phyloP scores from a whole-genome alignment of 2,329 filamentous ascomycete genomes.

The Hymenoscyphus salicellus region DNA sequence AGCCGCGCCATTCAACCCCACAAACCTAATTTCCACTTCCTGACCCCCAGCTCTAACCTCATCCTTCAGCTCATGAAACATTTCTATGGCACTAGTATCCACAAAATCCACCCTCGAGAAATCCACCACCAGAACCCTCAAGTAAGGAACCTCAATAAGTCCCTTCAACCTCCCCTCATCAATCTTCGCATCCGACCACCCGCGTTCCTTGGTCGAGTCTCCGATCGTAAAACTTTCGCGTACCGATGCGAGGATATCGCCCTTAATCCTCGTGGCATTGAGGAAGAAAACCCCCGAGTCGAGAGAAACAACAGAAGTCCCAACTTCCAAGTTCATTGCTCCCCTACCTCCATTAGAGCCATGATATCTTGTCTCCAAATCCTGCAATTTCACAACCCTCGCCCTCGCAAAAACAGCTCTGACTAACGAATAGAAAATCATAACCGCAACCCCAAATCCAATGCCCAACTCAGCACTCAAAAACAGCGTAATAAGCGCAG shows the following conservation, averaged over 20 bases:
- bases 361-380: neutral
- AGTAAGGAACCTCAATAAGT: conserved; percentile 4
- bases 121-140: conserved; percentile 15
- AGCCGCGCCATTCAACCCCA: conserved; percentile 12
- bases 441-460: conserved; percentile 17
- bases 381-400: neutral
- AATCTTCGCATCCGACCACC: conserved; percentile 7
- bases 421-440: conserved; percentile 14
- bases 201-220: conserved; percentile 4
- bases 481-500: conserved; percentile 64
- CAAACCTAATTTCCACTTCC: conserved; percentile 17
- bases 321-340: neutral
- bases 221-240: conserved; percentile 1
- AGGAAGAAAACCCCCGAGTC: neutral
- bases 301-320: neutral
- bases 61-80: conserved; percentile 17
- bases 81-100: conserved; percentile 18
- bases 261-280: conserved; percentile 5
- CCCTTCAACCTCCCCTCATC: neutral
- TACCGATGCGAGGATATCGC: neutral
- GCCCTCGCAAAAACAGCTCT: conserved; percentile 13
- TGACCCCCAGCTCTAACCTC: conserved; percentile 13
- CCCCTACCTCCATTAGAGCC: neutral
- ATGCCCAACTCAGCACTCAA: conserved; percentile 57
- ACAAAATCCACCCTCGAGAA: conserved; percentile 14